Percentiles rank a stretch among this genome's conserved stretches.
Conservation (phyloP, 306 rosid genomes). For the Cercis canadensis region DNA sequence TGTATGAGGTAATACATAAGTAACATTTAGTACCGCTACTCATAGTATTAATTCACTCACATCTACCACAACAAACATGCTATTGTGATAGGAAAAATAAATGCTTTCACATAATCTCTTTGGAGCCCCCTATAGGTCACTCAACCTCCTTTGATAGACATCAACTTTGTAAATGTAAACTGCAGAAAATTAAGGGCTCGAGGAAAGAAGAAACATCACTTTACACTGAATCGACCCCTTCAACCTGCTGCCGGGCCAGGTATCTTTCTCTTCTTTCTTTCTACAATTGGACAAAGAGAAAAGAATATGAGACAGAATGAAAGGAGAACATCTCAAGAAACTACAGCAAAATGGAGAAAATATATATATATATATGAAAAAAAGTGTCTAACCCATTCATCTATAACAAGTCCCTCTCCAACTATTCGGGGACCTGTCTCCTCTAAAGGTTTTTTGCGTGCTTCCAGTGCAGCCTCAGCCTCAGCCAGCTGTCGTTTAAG, state of each 20-base stretch:
- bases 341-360: background rate
- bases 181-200: constrained; percentile 35
- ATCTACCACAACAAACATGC: constrained; percentile 32
- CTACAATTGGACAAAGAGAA: constrained; percentile 47
- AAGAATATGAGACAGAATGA: constrained; percentile 5
- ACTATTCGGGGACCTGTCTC: constrained; percentile 73
- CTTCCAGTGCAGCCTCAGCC: constrained; percentile 85
- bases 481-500: constrained; percentile 85
- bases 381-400: constrained; percentile 86
- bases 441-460: constrained; percentile 77
- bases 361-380: background rate
- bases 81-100: constrained; percentile 21
- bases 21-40: constrained; percentile 31
- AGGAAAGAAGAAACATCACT: constrained; percentile 35
- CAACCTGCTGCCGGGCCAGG: constrained; percentile 86
- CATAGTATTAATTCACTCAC: constrained; percentile 36
- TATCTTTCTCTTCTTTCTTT: constrained; percentile 98
- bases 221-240: constrained; percentile 77
- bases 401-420: constrained; percentile 91
- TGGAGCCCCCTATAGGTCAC: constrained; percentile 24
- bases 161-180: constrained; percentile 35
- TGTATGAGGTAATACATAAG: constrained; percentile 29
- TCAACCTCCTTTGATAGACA: constrained; percentile 40
- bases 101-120: constrained; percentile 32
- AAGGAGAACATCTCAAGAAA: constrained; percentile 18